Evolutionary conservation across 2,329 filamentous ascomycete genomes (phyloP).

Genomic region (Alternaria panax): DNA sequence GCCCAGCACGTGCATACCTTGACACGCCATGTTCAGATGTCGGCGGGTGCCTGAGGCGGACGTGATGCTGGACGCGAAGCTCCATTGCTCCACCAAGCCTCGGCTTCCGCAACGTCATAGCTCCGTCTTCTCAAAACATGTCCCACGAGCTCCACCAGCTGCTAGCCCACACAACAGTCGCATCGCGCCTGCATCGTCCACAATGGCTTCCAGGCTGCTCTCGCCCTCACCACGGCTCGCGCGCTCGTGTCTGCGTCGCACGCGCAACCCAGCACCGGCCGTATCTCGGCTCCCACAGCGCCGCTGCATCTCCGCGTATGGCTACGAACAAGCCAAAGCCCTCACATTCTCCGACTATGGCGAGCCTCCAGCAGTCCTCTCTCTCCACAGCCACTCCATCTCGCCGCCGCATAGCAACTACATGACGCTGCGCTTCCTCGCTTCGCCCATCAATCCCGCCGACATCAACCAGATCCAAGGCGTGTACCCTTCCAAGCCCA

Average conservation of each 20-base stretch:
- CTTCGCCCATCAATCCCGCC: conserved; percentile 92
- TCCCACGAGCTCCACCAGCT: conserved; percentile 13
- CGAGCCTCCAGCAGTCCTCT: conserved; percentile 74
- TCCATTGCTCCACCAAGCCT: conserved; percentile 27
- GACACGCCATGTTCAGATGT: neutral
- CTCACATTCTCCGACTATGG: conserved; percentile 78
- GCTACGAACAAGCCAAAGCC: conserved; percentile 85
- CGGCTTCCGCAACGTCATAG: conserved; percentile 41
- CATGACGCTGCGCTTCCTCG: conserved; percentile 85
- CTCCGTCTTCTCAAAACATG: conserved; percentile 20
- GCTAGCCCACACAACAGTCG: conserved; percentile 9
- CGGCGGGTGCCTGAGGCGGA: neutral
- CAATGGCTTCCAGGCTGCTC: conserved; percentile 40
- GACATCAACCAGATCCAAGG: conserved; percentile 99
- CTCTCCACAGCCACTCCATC: conserved; percentile 78
- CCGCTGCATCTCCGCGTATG: conserved; percentile 67
- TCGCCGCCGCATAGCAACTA: conserved; percentile 73
- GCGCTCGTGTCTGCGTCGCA: conserved; percentile 31
- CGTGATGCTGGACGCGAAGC: neutral
- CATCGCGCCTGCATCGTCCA: conserved; percentile 5
- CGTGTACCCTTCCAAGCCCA: conserved; percentile 86
- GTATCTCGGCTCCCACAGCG: conserved; percentile 32
- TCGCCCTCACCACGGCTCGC: conserved; percentile 25
- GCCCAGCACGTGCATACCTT: neutral
- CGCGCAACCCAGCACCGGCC: conserved; percentile 12